A percentile compares a stretch with the other conserved stretches of the same genome.
Conservation (phyloP, 176 grass and related monocot genomes). For the Aegilops umbellulata region DNA sequence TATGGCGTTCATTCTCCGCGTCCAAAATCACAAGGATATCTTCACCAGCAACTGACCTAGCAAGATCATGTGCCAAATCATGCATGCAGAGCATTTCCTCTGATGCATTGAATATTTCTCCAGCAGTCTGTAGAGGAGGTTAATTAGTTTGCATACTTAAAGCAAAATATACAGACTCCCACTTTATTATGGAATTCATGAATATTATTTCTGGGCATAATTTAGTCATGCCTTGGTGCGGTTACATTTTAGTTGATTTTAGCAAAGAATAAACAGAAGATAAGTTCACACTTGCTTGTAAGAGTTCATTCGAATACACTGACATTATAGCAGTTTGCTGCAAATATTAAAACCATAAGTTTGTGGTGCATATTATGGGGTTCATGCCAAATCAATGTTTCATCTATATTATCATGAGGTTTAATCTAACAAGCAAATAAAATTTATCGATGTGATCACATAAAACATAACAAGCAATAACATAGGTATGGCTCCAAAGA, state of each 20-base stretch:
- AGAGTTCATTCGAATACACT: neutral
- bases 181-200: neutral
- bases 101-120: neutral
- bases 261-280: constrained; percentile 8
- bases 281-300: neutral
- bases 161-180: neutral
- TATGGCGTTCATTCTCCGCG: constrained; percentile 15
- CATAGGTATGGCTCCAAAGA: neutral
- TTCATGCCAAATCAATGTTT: neutral
- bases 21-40: constrained; percentile 53
- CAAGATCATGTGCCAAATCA: constrained; percentile 56
- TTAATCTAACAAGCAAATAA: neutral
- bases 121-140: constrained; percentile 1
- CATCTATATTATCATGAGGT: neutral
- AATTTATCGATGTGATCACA: neutral
- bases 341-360: neutral
- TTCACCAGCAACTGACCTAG: constrained; percentile 60
- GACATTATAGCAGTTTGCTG: neutral
- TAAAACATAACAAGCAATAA: neutral
- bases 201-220: neutral
- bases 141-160: constrained; percentile 15
- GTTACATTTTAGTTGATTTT: neutral
- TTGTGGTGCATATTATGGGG: neutral
- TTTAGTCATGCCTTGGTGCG: neutral
- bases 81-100: constrained; percentile 48